Percentiles rank a stretch among this genome's conserved stretches.
These are phyloP conservation scores for Berkeleyomyces rouxiae DNA, from an alignment of 2,329 filamentous ascomycete genomes.

Conservation along the genomic window DNA sequence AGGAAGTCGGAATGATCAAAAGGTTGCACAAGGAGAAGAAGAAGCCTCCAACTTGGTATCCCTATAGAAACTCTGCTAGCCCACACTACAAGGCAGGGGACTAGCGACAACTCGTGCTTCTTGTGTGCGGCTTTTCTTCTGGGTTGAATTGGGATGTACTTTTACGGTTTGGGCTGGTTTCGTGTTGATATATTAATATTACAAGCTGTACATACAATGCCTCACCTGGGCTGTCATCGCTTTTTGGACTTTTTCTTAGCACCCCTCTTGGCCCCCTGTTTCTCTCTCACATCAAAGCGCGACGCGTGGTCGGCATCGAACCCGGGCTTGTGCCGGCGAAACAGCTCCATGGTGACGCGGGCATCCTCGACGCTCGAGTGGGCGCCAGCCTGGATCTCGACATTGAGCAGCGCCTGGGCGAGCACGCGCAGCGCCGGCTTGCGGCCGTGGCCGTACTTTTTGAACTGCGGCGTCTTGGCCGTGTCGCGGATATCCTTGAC, in stretches of 20 bases:
- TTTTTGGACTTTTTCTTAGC: conserved; percentile 20
- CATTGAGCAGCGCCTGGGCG: conserved; percentile 37
- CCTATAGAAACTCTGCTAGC: too few species aligned
- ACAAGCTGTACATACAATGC: background rate
- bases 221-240: background rate
- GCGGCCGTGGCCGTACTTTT: conserved; percentile 47
- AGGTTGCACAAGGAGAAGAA: too few species aligned
- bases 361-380: conserved; percentile 67
- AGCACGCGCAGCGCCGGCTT: conserved; percentile 50
- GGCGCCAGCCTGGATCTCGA: conserved; percentile 46
- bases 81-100: too few species aligned
- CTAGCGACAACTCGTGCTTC: too few species aligned
- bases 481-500: conserved; percentile 71
- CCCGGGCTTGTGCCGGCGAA: conserved; percentile 61
- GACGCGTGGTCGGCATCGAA: conserved; percentile 71
- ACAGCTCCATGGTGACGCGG: conserved; percentile 75
- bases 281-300: conserved; percentile 30
- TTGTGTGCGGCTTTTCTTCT: too few species aligned
- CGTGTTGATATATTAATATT: background rate
- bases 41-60: too few species aligned
- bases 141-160: too few species aligned
- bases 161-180: too few species aligned
- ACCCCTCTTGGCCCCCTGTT: background rate
- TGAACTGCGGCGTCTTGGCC: conserved; percentile 57
- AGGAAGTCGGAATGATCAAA: too few species aligned